Percentiles rank a stretch among this genome's conserved stretches.
phyloP scores from a whole-genome alignment of 306 rosid species.

The Ormosia semicastrata region DNA sequence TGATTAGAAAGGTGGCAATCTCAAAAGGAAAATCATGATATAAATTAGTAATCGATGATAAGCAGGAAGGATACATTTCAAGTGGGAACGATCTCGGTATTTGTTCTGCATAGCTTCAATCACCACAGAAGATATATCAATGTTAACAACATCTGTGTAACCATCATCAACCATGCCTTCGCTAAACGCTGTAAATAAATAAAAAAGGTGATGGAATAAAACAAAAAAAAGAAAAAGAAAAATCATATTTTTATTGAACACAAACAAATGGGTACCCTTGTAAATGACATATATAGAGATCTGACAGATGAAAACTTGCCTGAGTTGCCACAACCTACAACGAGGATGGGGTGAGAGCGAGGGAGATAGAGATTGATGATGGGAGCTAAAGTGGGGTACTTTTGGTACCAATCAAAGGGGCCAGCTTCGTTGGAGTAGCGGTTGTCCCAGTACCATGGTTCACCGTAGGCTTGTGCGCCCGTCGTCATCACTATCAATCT shows the following conservation, averaged over 20 bases:
- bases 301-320: slow-evolving; percentile 30
- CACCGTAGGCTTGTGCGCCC: slow-evolving; percentile 77
- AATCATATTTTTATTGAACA: background rate
- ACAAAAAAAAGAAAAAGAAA: background rate
- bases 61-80: slow-evolving; percentile 57
- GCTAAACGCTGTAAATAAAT: slow-evolving; percentile 57
- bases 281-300: slow-evolving; percentile 1
- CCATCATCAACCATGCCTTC: slow-evolving; percentile 83
- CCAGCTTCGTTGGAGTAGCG: slow-evolving; percentile 73
- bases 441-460: slow-evolving; percentile 84
- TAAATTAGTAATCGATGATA: background rate
- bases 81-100: slow-evolving; percentile 47
- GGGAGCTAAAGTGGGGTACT: slow-evolving; percentile 68
- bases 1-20: background rate
- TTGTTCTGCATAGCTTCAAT: slow-evolving; percentile 73
- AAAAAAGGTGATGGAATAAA: background rate
- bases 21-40: background rate
- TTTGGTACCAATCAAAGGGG: slow-evolving; percentile 91
- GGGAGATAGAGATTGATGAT: slow-evolving; percentile 62
- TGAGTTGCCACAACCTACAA: slow-evolving; percentile 86
- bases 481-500: slow-evolving; percentile 25
- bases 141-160: slow-evolving; percentile 62
- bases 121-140: slow-evolving; percentile 78
- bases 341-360: slow-evolving; percentile 43
- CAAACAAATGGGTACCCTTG: background rate